These are phyloP conservation scores for Gynochthodes officinalis DNA, from an alignment of 257 asterid species.

Conservation along the genomic window DNA sequence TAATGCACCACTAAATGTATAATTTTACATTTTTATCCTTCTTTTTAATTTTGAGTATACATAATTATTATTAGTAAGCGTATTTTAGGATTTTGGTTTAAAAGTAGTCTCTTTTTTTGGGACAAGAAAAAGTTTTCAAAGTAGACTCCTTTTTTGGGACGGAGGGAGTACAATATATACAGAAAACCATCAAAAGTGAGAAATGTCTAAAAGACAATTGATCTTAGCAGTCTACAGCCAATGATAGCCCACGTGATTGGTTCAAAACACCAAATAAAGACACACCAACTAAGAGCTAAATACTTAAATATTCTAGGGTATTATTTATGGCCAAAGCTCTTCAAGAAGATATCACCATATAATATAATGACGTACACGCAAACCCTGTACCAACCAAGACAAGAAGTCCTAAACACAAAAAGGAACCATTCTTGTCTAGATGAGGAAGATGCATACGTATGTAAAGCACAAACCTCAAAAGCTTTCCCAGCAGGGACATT, in stretches of 20 bases:
- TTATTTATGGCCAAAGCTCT: not conserved
- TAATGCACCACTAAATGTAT: no score
- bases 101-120: no score
- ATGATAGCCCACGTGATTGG: not conserved
- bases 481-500: slow-evolving; percentile 75
- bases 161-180: no score
- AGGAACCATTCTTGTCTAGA: slow-evolving; percentile 1
- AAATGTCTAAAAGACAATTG: not conserved
- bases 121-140: no score
- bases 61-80: no score
- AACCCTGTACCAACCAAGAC: not conserved
- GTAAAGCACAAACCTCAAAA: slow-evolving; percentile 64
- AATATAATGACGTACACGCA: not conserved
- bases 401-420: not conserved
- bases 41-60: no score
- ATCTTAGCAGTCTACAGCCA: not conserved
- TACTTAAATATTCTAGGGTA: not conserved
- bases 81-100: no score
- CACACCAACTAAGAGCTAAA: not conserved
- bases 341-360: not conserved
- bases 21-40: no score
- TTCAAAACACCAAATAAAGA: not conserved
- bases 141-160: no score
- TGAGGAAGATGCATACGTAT: not conserved
- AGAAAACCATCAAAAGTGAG: not conserved